Evolutionary conservation across 495 filamentous ascomycete genomes (phyloP), one percentile per base, ranked within the genome.

Genomic region (Niebla homalea): DNA sequence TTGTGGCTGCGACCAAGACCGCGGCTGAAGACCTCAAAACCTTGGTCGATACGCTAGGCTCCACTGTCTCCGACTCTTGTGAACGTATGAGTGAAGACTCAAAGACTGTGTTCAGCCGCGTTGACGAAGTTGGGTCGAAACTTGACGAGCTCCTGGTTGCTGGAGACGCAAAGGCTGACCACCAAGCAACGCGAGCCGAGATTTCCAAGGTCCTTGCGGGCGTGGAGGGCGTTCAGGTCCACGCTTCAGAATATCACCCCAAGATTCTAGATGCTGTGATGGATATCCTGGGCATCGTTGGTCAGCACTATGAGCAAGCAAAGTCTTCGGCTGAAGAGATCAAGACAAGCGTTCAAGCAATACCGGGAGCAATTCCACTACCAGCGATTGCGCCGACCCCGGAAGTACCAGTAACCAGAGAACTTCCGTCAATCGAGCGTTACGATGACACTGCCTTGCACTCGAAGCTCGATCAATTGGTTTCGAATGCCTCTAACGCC

Each of bases 31-130:
- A 94, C 51, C 80, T 96, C 39, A 85, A 80, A 58, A 64, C 84
- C 2, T 77, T 89, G 5, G 81, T 93, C 54, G 87, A 94, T 51
- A 83, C 84, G 10, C 84, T 96, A 57, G 84, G 87, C 15, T 74
- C 78, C n/a, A 79, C 80, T 22, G 76, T 94, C 49, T 85, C 79
- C n/a, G 86, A 93, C 35, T 80, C 80, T 0, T 78, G 86, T 36
- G 87, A 94, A 62, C 87, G 87, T 53, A 81, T 89, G 71, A 76
- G 82, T 39, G 82, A 81, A 50, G 86, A 92, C 32, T 87, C 86
- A 5, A 87, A 87, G 68, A 83, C 82, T 0, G 84, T 94, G 40
- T 85, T 89, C 57, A 75, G 74, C 43, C 76, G 81, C 38, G 79
- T 96, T 46, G 85, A 87, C 42, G 79, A 85, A 8, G 80, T 88